Percentiles rank a stretch among this genome's conserved stretches.
Evolutionary conservation across 2,329 filamentous ascomycete species (phyloP).

Genomic region (Gremmenia infestans): DNA sequence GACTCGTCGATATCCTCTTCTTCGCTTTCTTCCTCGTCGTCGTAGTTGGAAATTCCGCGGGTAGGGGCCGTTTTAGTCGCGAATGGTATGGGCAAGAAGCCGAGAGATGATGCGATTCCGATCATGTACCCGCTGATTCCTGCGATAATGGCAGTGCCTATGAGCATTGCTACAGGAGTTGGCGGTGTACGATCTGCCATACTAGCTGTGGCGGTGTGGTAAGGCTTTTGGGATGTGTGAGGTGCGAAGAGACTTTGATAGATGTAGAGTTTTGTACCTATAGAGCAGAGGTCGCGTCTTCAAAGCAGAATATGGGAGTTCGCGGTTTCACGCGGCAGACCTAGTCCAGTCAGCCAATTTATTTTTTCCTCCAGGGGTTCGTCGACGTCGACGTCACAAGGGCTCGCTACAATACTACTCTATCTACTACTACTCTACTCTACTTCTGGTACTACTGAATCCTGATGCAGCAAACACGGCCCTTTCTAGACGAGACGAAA

Average conservation of each 20-base stretch:
- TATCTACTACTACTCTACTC: too few relatives aligned
- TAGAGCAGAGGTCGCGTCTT: not conserved
- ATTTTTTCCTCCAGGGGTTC: not conserved
- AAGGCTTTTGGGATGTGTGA: not conserved
- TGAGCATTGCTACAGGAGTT: slow-evolving; percentile 47
- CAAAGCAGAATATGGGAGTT: not conserved
- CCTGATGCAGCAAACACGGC: too few relatives aligned
- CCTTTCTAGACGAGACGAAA: too few relatives aligned
- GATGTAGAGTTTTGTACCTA: too few relatives aligned
- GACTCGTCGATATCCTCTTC: slow-evolving; percentile 60
- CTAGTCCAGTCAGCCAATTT: too few relatives aligned
- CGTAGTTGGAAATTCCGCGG: slow-evolving; percentile 45
- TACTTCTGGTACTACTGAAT: too few relatives aligned
- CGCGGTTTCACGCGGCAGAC: not conserved
- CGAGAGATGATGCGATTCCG: slow-evolving; percentile 66
- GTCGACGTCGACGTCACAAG: not conserved
- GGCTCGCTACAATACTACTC: not conserved
- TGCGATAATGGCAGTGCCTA: slow-evolving; percentile 69
- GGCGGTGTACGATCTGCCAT: slow-evolving; percentile 29
- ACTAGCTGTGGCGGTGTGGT: not conserved
- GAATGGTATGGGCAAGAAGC: slow-evolving; percentile 59
- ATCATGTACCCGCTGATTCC: slow-evolving; percentile 77
- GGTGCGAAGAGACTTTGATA: not conserved
- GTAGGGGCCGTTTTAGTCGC: slow-evolving; percentile 33
- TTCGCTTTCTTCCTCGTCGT: slow-evolving; percentile 62